Evolutionary conservation across 2,329 filamentous ascomycete species (phyloP), one percentile per base, ranked within the genome.

Genomic region (Apiospora rasikravindrae): DNA sequence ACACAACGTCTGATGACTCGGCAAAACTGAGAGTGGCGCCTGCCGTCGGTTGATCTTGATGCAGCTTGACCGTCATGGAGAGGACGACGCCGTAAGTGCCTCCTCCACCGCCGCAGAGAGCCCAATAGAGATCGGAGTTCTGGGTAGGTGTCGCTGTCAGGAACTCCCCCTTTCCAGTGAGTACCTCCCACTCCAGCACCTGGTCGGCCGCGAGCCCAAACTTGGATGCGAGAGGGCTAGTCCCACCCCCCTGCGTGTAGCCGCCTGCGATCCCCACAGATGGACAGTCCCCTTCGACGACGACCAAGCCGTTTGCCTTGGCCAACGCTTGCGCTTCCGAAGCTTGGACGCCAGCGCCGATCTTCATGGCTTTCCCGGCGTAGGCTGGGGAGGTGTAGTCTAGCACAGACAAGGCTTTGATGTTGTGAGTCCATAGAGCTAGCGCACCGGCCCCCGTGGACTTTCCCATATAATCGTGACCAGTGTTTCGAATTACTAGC

Each of bases 51-150:
- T 45, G 78, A 71, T 86, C 84, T 0, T 83, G 79, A 77, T 89
- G 83, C 1, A 86, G 84, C 72, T 86, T 87, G 64, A 86, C 80
- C 0, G 87, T 90, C 78, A 90, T 82, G 6, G 86, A 87, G 14
- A 85, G 79, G 2, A 91, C 88, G 2, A 91, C 82, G 2, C 84
- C 90, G 74, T 86, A 92, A 44, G 84, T 91, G 22, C 89, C 88
- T 8, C 85, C 86, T 2, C 90, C 89, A 0, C 89, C 89, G 8
- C 89, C 89, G 69, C 83, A 83, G 1, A 91, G 79, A 1, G 90
- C 90, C 90, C 89, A 93, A 81, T 89, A 92, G 1, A 92, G 82
- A 70, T 92, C 90, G 0, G 82, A 71, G 74, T 91, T 88, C 51
- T 86, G 74, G 0, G 77, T 78, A 0, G 81, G 82, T 13, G 82